Evolutionary conservation across 78 protist genomes (phyloP).

Genomic region (Chrysochromulina parva): DNA sequence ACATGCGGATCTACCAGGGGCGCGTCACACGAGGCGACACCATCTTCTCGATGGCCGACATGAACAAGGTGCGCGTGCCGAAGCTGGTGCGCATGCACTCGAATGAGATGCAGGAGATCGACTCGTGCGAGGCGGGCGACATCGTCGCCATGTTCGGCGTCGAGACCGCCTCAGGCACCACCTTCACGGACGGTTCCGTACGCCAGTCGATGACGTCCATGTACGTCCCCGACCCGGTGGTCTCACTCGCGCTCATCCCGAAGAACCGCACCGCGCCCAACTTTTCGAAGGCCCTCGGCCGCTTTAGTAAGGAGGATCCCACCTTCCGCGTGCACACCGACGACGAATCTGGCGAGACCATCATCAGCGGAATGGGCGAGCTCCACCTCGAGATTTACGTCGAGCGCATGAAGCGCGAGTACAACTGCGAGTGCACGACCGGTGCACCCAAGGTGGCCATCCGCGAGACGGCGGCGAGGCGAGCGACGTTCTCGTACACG

Average conservation of each 20-base stretch:
- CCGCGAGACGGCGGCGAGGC: constrained; percentile 77
- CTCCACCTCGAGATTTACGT: constrained; percentile 91
- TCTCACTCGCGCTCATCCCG: constrained; percentile 81
- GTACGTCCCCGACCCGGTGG: constrained; percentile 93
- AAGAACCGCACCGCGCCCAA: constrained; percentile 8
- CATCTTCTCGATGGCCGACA: constrained; percentile 59
- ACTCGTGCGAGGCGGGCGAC: constrained; percentile 81
- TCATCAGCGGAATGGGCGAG: constrained; percentile 97
- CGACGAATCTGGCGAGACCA: constrained; percentile 63
- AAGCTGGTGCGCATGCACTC: constrained; percentile 94
- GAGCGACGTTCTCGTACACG: constrained; percentile 68
- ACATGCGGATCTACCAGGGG: constrained; percentile 90
- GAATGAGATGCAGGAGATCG: constrained; percentile 81
- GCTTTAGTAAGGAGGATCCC: constrained; percentile 93
- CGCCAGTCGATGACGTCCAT: constrained; percentile 67
- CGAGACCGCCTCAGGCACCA: constrained; percentile 93
- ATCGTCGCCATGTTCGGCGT: constrained; percentile 96
- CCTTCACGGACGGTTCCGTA: constrained; percentile 71
- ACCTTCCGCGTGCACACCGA: constrained; percentile 88
- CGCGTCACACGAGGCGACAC: constrained; percentile 68
- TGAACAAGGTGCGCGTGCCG: constrained; percentile 70
- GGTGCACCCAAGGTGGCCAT: constrained; percentile 87
- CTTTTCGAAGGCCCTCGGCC: constrained; percentile 71
- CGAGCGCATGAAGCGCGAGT: constrained; percentile 41
- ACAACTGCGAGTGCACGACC: constrained; percentile 29